Evolutionary conservation across 2,329 filamentous ascomycete species (phyloP), one percentile per base, ranked within the genome.

Genomic region (Xylaria sp.): DNA sequence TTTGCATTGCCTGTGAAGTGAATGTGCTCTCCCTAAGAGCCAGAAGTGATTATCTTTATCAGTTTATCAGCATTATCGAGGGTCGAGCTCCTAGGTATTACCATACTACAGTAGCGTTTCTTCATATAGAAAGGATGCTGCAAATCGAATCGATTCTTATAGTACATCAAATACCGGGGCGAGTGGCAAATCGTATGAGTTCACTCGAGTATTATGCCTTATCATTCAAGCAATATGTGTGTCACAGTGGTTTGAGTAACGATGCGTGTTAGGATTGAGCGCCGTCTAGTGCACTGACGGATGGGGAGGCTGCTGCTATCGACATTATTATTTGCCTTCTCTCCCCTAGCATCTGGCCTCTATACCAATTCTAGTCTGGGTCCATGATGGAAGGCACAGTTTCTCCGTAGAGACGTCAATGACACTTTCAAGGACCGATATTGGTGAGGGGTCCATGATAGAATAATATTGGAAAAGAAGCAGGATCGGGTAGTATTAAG

Each of bases 401-500:
- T 54, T 21, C 27, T 55, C 10, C 2, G 5, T 13, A 18, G 18
- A 37, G 10, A 1, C 1, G 8, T 37, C 5, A 47, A 25, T 16
- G 25, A 25, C 42, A 40, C 18, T 27, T 6, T 25, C 29, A 29
- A 2, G 2, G 2, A 54, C 2, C 27, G 8, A 2, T 2, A 23
- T 55, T 27, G 21, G 13, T 9, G 9, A 3, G 25, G 16, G 9
- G 5, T 40, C 13, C 6, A n/a, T 4, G 3, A 18, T 18, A 44
- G 12, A 25, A 16, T 25, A 35, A 13, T 10, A 23, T 16, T 8
- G 16, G 23, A 27, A 23, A 50, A 29, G 25, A 25, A 27, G 23
- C 18, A 42, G 42, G n/a, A 6, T 50, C 12, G 6, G 8, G 35
- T 53, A 5, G 35, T n/a, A 73, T 69, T 70, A 66, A 59, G 53